Conservation (phyloP, 108 stramenopile genomes). For the Nitzschia putrida region DNA sequence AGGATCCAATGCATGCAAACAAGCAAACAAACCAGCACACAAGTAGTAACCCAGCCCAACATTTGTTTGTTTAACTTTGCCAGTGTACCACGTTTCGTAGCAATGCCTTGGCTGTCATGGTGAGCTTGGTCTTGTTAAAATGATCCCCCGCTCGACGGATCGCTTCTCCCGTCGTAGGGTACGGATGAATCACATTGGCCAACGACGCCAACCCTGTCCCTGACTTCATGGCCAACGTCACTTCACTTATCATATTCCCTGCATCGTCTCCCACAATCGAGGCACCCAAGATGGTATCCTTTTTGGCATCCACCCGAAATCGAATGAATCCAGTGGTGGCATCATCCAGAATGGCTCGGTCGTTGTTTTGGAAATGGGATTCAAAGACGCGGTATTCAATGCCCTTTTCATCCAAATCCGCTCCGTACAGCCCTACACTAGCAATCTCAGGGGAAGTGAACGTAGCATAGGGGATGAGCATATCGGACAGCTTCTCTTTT, state of each 20-base stretch:
- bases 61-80: conserved; percentile 32
- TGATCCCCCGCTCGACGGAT: conserved; percentile 64
- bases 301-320: conserved; percentile 67
- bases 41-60: no score
- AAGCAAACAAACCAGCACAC: no score
- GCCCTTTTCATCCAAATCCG: conserved; percentile 64
- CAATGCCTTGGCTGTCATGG: conserved; percentile 43
- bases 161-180: conserved; percentile 79
- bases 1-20: no score
- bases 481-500: conserved; percentile 61
- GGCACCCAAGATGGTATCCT: conserved; percentile 79
- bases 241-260: conserved; percentile 87
- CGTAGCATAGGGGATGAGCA: conserved; percentile 86
- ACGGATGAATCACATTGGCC: conserved; percentile 87
- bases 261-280: conserved; percentile 81
- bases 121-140: conserved; percentile 60
- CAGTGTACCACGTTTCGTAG: conserved; percentile 57
- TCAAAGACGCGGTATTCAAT: conserved; percentile 68
- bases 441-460: conserved; percentile 90
- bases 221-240: conserved; percentile 86
- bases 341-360: conserved; percentile 83
- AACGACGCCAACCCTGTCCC: conserved; percentile 58
- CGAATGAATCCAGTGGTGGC: conserved; percentile 81
- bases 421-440: conserved; percentile 79
- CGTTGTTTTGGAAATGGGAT: conserved; percentile 74